Conservation (phyloP, 768 basidiomycete genomes). For the Leucocoprinus leucothites region DNA sequence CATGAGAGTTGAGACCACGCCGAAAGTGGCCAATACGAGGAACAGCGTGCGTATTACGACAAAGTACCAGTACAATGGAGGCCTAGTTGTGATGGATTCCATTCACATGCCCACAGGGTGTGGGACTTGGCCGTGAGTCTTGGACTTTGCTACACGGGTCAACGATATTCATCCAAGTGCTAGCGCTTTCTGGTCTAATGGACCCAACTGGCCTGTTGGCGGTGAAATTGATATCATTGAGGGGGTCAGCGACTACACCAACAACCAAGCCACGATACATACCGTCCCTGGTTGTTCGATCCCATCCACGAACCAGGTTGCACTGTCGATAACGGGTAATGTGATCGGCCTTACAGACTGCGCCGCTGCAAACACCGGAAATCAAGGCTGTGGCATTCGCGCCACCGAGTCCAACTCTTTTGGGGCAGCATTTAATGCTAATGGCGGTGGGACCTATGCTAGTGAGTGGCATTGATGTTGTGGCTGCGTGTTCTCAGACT, state of each 20-base stretch:
- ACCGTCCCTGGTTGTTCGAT: slow-evolving; percentile 71
- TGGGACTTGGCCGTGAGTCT: slow-evolving; percentile 74
- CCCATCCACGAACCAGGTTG: slow-evolving; percentile 39
- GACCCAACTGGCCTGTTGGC: slow-evolving; percentile 59
- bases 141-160: not conserved
- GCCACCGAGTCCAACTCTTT: slow-evolving; percentile 60
- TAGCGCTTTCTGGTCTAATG: slow-evolving; percentile 50
- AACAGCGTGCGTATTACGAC: slow-evolving; percentile 79
- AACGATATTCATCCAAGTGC: slow-evolving; percentile 4
- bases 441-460: slow-evolving; percentile 85
- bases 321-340: slow-evolving; percentile 56
- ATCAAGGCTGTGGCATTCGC: slow-evolving; percentile 81
- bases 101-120: slow-evolving; percentile 90
- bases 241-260: slow-evolving; percentile 77
- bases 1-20: slow-evolving; percentile 88
- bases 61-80: slow-evolving; percentile 53
- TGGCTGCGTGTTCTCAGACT: slow-evolving; percentile 5
- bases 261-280: slow-evolving; percentile 82
- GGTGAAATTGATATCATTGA: slow-evolving; percentile 88
- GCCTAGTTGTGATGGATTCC: slow-evolving; percentile 78
- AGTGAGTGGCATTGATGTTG: slow-evolving; percentile 49
- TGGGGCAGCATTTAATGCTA: slow-evolving; percentile 84
- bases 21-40: slow-evolving; percentile 62
- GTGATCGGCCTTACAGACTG: slow-evolving; percentile 74
- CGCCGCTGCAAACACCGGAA: slow-evolving; percentile 63